These are phyloP conservation scores for Silybum marianum DNA, from an alignment of 129 eudicot genomes.

Conservation along the genomic window DNA sequence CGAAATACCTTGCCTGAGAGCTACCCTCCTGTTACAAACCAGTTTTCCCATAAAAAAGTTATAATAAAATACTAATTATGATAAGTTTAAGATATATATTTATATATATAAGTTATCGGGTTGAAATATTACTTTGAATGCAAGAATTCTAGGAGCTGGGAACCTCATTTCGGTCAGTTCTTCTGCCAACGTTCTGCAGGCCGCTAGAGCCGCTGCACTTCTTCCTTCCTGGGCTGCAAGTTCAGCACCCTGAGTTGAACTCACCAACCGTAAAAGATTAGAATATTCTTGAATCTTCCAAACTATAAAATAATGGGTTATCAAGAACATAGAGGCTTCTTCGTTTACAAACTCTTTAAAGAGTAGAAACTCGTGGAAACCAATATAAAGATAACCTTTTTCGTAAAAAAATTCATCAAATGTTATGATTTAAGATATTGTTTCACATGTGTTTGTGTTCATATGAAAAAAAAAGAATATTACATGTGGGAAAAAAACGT, in stretches of 20 bases:
- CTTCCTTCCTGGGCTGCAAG: conserved; percentile 89
- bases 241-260: conserved; percentile 75
- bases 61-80: not conserved
- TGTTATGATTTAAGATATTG: too few relatives aligned
- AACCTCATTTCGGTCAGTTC: conserved; percentile 90
- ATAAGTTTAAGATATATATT: not conserved
- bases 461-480: too few relatives aligned
- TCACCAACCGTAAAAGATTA: conserved; percentile 19
- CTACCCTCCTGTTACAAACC: conserved; percentile 81
- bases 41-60: not conserved
- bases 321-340: not conserved
- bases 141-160: conserved; percentile 97
- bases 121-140: conserved; percentile 64
- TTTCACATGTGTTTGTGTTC: too few relatives aligned
- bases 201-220: conserved; percentile 98
- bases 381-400: too few relatives aligned
- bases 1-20: conserved; percentile 97
- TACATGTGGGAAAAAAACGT: too few relatives aligned
- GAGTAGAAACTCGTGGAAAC: too few relatives aligned
- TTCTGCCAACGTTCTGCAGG: conserved; percentile 96
- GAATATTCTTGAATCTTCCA: not conserved
- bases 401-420: too few relatives aligned
- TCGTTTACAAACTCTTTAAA: too few relatives aligned
- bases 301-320: not conserved
- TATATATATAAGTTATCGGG: not conserved